Evolutionary conservation across 495 filamentous ascomycete genomes (phyloP).

Genomic region (Choiromyces venosus): DNA sequence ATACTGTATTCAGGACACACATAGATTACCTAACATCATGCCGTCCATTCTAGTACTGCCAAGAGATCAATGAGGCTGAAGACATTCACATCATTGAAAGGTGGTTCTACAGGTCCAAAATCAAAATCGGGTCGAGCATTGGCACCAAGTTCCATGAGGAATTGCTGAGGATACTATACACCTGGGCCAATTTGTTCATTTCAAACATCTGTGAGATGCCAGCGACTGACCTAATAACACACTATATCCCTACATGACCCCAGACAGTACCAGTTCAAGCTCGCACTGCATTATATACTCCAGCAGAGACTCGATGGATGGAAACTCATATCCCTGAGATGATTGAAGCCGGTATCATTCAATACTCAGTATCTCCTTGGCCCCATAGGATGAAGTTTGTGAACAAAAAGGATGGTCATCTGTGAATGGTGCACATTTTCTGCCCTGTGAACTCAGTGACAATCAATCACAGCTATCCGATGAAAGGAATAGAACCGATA

Average conservation of each 20-base stretch:
- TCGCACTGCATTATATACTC: neutral
- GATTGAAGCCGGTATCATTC: constrained; percentile 12
- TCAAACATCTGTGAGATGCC: constrained; percentile 2
- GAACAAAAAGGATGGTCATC: neutral
- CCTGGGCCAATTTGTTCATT: constrained; percentile 9
- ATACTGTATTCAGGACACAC: neutral
- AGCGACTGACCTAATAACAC: neutral
- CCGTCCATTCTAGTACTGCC: neutral
- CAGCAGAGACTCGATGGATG: constrained; percentile 8
- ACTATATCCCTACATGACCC: constrained; percentile 9
- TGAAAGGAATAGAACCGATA: constrained; percentile 13
- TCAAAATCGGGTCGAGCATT: neutral
- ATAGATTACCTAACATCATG: neutral
- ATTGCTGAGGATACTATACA: constrained; percentile 4
- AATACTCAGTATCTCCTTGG: constrained; percentile 7
- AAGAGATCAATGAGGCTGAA: neutral
- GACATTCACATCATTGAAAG: neutral
- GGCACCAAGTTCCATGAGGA: neutral
- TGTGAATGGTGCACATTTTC: constrained; percentile 5
- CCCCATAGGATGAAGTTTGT: constrained; percentile 4
- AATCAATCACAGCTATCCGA: neutral
- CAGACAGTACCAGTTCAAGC: neutral
- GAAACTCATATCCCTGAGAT: neutral
- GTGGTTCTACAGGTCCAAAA: neutral
- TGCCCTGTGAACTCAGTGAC: constrained; percentile 4